These are phyloP conservation scores for Neurospora discreta DNA, from an alignment of 495 filamentous ascomycete species.

Conservation along the genomic window DNA sequence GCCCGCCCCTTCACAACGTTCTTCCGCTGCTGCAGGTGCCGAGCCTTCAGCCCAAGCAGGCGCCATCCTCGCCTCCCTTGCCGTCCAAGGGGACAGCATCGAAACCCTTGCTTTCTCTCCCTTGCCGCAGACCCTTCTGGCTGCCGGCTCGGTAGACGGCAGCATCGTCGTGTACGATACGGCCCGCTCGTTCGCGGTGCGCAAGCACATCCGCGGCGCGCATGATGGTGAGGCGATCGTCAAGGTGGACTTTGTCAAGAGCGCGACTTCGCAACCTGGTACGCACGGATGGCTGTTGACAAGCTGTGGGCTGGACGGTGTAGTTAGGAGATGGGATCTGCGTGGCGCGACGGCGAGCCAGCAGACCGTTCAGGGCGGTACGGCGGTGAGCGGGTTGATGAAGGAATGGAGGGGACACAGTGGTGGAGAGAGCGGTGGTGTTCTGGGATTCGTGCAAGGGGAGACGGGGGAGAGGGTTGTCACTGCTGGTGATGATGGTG, in stretches of 20 bases:
- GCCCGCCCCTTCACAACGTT: neutral
- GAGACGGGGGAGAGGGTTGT: conserved; percentile 58
- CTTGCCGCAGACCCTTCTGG: conserved; percentile 57
- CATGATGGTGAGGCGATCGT: conserved; percentile 79
- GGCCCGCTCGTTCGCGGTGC: conserved; percentile 67
- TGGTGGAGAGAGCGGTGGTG: conserved; percentile 73
- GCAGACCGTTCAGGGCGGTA: conserved; percentile 9
- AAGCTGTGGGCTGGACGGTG: conserved; percentile 76
- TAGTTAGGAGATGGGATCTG: conserved; percentile 77
- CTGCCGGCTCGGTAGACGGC: conserved; percentile 83
- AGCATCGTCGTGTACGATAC: conserved; percentile 82
- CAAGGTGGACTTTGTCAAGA: conserved; percentile 76
- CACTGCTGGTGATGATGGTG: conserved; percentile 81
- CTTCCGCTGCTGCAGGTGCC: conserved; percentile 10
- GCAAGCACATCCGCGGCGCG: conserved; percentile 67
- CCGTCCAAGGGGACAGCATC: conserved; percentile 56
- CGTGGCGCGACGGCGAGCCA: conserved; percentile 58
- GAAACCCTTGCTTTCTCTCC: conserved; percentile 78
- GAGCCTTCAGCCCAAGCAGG: conserved; percentile 54
- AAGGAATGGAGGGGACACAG: conserved; percentile 80
- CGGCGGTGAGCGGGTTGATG: conserved; percentile 48
- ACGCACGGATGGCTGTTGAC: conserved; percentile 53
- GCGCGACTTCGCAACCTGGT: conserved; percentile 9
- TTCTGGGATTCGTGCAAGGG: conserved; percentile 77
- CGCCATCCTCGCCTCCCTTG: conserved; percentile 57